phyloP scores from a whole-genome alignment of 2,329 filamentous ascomycete species.

The Septoria petroselini region DNA sequence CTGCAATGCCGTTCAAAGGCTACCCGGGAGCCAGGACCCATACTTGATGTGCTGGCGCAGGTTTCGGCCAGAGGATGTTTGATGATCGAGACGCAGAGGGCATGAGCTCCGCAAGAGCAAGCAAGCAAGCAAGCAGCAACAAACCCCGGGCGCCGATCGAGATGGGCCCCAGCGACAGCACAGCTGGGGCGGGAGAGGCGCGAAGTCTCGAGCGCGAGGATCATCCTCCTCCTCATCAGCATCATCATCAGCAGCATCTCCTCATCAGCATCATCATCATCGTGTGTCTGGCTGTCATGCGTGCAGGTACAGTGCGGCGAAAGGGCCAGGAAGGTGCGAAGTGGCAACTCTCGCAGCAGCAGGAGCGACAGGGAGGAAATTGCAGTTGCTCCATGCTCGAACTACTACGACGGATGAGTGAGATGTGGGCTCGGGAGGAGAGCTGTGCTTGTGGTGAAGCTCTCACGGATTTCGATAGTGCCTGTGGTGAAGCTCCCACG shows the following conservation, averaged over 20 bases:
- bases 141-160: conserved; percentile 36
- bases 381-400: conserved; percentile 25
- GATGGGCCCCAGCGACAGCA: conserved; percentile 26
- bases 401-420: no score
- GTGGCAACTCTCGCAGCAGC: not conserved
- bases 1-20: conserved; percentile 31
- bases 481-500: conserved; percentile 20
- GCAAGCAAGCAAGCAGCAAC: no score
- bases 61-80: conserved; percentile 67
- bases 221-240: no score
- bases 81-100: conserved; percentile 36
- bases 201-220: conserved; percentile 20
- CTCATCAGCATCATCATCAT: no score
- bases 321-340: conserved; percentile 10
- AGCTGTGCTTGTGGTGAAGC: conserved; percentile 15
- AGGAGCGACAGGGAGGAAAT: conserved; percentile 10
- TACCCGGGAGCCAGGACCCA: conserved; percentile 43
- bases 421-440: conserved; percentile 19
- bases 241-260: no score
- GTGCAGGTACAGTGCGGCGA: conserved; percentile 18
- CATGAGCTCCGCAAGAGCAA: conserved; percentile 35
- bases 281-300: conserved; percentile 27
- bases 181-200: conserved; percentile 19
- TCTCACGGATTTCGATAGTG: conserved; percentile 27
- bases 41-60: conserved; percentile 84